Evolutionary conservation across 305 asterid species (phyloP), one percentile per base, ranked within the genome.

Genomic region (Euphrasia arctica): DNA sequence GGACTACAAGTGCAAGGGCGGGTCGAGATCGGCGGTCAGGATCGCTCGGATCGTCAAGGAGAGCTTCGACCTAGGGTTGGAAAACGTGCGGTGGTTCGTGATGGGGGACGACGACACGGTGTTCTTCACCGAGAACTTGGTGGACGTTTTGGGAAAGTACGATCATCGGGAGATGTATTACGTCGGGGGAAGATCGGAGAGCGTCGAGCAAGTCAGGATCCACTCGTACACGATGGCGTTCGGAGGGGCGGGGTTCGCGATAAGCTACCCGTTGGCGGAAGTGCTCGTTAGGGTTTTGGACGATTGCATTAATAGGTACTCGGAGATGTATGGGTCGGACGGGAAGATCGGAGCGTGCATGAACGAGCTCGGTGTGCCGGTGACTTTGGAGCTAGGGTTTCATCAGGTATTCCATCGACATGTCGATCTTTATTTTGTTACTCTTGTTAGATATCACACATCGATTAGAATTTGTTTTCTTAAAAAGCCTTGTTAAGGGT

Each of bases 201-300:
- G 52, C 13, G 52, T 47, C 6, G 52, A 47, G 52, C 52, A 47
- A 15, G 52, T 4, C 52, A 11, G 13, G 15, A 0, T 12, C 6
- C 52, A 47, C 18, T 11, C 52, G 18, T 47, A 47, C 52, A 13
- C 13, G 5, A 47, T 47, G 15, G 52, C 52, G 52, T 47, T 2
- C 52, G 52, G 96, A 9, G 96, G 96, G 31, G 96, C 84, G 4
- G 96, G 96, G 4, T 80, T 88, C 45, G 94, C 96, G n/a, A 58
- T 88, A 2, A 88, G 96, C 67, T 79, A 83, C 52, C 79, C 96
- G 5, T 58, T 85, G 39, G 96, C 94, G 1, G 83, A 76, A 27
- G 80, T 65, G 55, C 81, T 88, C 1, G 93, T 80, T 15, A 67
- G 59, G 66, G 34, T 77, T 14, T 65, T 88, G 75, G 96, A 88